Evolutionary conservation across 1,284 basidiomycete species (phyloP), one percentile per base, ranked within the genome.

Genomic region (Thelephora terrestris): DNA sequence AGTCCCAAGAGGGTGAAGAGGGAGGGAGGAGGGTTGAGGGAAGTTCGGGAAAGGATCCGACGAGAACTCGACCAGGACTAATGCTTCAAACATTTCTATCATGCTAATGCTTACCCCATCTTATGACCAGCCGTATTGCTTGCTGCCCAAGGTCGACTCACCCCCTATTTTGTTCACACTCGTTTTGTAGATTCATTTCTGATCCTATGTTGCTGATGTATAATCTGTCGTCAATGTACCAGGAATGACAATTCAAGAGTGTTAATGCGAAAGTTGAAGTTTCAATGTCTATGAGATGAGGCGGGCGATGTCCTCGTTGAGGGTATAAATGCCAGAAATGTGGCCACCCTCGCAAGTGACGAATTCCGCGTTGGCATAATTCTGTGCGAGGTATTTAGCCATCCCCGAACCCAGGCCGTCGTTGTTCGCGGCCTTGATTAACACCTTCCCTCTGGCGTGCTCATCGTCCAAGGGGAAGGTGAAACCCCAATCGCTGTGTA

Each of bases 41-140:
- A 86, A 61, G 85, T 89, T 40, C 68, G 85, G 50, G 86, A 89
- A 64, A 78, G 84, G 57, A 83, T 89, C 58, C 74, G 85, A 55
- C 71, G 73, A 53, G 86, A 89, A 64, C 66, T 89, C 53, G 85
- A 88, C 59, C 68, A 78, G 52, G 79, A 83, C 60, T 84, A 64
- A 73, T 58, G 29, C 29, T 32, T 12, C 29, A 12, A 32, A 32
- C 29, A 32, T 12, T 32, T 10, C 29, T 3, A 32, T 32, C 29
- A 10, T 32, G 29, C 12, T 32, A 32, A 32, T 32, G 29, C 29
- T 32, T 10, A 32, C 14, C 14, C 14, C 12, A 10, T 32, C 14
- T 32, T 14, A 32, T 14, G 7, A 14, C 9, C 29, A 32, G 29
- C 14, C 14, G 7, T 32, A 32, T 32, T 32, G 29, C 29, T 32